phyloP scores from a whole-genome alignment of 805 yeast genomes.

The Zygosaccharomyces gambellarensis region DNA sequence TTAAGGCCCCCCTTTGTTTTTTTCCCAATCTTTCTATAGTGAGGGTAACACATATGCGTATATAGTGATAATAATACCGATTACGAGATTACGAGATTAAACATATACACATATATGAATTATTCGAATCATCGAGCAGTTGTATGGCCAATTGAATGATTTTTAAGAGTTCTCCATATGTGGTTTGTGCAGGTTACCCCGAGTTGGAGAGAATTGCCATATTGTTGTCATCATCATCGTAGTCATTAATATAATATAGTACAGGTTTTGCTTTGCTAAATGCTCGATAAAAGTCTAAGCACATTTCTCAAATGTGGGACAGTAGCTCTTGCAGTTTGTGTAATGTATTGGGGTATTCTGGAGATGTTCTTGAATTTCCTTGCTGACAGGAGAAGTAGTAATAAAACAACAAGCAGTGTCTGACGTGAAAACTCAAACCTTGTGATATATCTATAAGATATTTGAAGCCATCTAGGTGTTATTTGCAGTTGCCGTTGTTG shows the following conservation, averaged over 20 bases:
- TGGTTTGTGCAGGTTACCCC: neutral
- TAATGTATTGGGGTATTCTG: slow-evolving; percentile 6
- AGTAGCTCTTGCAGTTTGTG: slow-evolving; percentile 1
- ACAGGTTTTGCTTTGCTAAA: slow-evolving; percentile 1
- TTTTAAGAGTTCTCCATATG: neutral
- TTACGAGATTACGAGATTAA: neutral
- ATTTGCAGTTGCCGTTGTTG: slow-evolving; percentile 1
- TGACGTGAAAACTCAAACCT: slow-evolving; percentile 8
- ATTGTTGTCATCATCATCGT: neutral
- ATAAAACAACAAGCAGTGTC: slow-evolving; percentile 4
- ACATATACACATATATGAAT: neutral
- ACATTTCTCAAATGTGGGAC: slow-evolving; percentile 7
- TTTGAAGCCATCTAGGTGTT: slow-evolving; percentile 3
- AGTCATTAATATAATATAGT: neutral
- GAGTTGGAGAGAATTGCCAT: neutral
- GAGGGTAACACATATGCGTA: neutral
- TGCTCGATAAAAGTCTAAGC: slow-evolving; percentile 12
- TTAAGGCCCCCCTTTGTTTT: slow-evolving; percentile 3
- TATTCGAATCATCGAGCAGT: neutral
- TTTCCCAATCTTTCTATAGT: neutral
- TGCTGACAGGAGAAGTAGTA: slow-evolving; percentile 8
- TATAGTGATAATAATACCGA: neutral
- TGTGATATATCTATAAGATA: slow-evolving; percentile 8
- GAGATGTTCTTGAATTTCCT: slow-evolving; percentile 6
- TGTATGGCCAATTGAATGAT: neutral